These are phyloP conservation scores for Graphiopsis chlorocephala DNA, from an alignment of 2,329 filamentous ascomycete genomes.

Conservation along the genomic window DNA sequence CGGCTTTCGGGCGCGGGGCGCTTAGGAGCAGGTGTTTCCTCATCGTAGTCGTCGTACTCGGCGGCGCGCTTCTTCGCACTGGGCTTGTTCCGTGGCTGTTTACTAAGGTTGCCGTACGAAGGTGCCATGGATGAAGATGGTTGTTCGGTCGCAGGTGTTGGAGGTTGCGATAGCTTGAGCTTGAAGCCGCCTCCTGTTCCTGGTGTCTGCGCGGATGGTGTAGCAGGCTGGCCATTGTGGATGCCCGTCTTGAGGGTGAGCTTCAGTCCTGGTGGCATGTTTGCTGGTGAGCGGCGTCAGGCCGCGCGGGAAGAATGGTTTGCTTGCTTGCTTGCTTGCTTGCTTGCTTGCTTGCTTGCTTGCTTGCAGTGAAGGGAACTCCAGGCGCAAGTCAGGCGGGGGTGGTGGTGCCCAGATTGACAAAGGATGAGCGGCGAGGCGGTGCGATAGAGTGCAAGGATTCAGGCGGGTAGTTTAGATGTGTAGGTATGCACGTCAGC, in stretches of 20 bases:
- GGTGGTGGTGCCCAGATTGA: background rate
- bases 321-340: too few relatives aligned
- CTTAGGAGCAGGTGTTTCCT: constrained; percentile 34
- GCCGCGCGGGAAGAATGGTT: constrained; percentile 7
- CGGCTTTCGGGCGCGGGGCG: constrained; percentile 28
- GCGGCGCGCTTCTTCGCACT: constrained; percentile 34
- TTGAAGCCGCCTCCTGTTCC: constrained; percentile 27
- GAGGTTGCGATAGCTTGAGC: constrained; percentile 28
- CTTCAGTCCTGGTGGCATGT: constrained; percentile 18
- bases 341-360: too few relatives aligned
- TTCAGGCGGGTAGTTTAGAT: background rate
- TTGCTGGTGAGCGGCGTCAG: constrained; percentile 6
- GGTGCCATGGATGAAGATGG: constrained; percentile 29
- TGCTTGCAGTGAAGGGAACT: background rate
- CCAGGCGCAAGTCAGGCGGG: background rate
- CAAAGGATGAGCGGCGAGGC: background rate
- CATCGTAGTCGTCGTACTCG: constrained; percentile 32
- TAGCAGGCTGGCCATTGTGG: constrained; percentile 16
- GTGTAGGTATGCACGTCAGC: background rate
- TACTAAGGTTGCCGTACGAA: constrained; percentile 22
- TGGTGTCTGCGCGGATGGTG: constrained; percentile 29
- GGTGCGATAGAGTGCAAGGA: background rate
- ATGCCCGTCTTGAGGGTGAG: constrained; percentile 22
- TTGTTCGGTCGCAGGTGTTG: constrained; percentile 29
- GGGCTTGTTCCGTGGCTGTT: constrained; percentile 43